Conservation (phyloP, 192 early-diverging fungal genomes). For the Mortierella alpina region DNA sequence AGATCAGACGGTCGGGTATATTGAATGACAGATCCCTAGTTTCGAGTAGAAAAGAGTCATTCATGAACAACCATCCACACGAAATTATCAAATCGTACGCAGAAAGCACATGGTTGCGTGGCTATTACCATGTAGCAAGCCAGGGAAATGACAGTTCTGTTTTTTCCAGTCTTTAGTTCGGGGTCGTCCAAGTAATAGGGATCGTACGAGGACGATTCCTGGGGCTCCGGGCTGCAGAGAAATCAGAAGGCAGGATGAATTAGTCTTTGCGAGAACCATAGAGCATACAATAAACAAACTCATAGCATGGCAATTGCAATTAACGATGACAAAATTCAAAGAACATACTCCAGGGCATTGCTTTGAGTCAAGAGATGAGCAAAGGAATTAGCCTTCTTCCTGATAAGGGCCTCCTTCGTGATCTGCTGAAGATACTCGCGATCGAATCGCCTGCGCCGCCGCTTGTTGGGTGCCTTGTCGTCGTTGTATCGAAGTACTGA, state of each 20-base stretch:
- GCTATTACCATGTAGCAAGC: constrained; percentile 79
- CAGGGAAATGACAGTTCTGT: constrained; percentile 80
- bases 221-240: constrained; percentile 32
- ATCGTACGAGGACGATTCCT: constrained; percentile 68
- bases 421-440: constrained; percentile 52
- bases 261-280: neutral
- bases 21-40: constrained; percentile 83
- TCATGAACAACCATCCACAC: neutral
- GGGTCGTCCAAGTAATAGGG: constrained; percentile 91
- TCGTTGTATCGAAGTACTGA: constrained; percentile 42
- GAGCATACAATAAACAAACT: constrained; percentile 4
- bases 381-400: constrained; percentile 60
- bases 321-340: neutral
- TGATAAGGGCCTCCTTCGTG: constrained; percentile 50
- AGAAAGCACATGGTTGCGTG: neutral
- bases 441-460: constrained; percentile 32
- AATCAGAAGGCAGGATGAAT: neutral
- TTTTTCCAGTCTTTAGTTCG: constrained; percentile 80
- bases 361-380: constrained; percentile 63
- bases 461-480: constrained; percentile 40
- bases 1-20: constrained; percentile 84
- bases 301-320: neutral
- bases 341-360: constrained; percentile 62
- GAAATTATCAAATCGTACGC: too few species aligned
- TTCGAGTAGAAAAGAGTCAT: neutral